These are phyloP conservation scores for Starmera amethionina DNA, from an alignment of 805 yeast genomes.

Conservation along the genomic window DNA sequence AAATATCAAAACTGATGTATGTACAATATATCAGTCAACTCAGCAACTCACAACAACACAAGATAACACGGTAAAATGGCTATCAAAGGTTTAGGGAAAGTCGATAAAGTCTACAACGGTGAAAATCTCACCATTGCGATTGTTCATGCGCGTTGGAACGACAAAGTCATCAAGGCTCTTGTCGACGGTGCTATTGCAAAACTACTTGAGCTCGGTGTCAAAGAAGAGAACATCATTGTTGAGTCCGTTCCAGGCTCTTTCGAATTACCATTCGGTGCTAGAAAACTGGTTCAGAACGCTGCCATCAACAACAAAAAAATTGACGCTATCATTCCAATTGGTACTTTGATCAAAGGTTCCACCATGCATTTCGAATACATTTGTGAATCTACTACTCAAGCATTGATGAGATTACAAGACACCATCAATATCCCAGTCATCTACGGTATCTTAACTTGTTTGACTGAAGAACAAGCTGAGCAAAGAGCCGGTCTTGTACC, in stretches of 20 bases:
- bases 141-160: constrained; percentile 95
- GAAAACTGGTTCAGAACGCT: constrained; percentile 36
- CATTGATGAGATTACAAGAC: constrained; percentile 74
- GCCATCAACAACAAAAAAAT: constrained; percentile 34
- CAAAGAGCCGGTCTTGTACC: constrained; percentile 86
- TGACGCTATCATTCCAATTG: constrained; percentile 90
- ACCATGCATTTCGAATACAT: constrained; percentile 99
- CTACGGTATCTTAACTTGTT: constrained; percentile 87
- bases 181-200: constrained; percentile 66
- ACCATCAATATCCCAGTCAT: constrained; percentile 69
- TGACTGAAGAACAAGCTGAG: constrained; percentile 90
- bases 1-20: no score
- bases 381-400: constrained; percentile 80
- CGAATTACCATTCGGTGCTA: constrained; percentile 82
- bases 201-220: constrained; percentile 57
- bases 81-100: constrained; percentile 68
- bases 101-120: constrained; percentile 64
- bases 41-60: no score
- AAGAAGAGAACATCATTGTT: constrained; percentile 62
- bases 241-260: constrained; percentile 93
- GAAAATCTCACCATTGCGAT: constrained; percentile 67
- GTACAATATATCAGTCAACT: no score
- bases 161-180: constrained; percentile 61
- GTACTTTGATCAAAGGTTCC: constrained; percentile 89
- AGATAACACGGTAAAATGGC: constrained; percentile 39